phyloP scores from a whole-genome alignment of 1,139 yeast genomes.

The Kodamaea derodonti region DNA sequence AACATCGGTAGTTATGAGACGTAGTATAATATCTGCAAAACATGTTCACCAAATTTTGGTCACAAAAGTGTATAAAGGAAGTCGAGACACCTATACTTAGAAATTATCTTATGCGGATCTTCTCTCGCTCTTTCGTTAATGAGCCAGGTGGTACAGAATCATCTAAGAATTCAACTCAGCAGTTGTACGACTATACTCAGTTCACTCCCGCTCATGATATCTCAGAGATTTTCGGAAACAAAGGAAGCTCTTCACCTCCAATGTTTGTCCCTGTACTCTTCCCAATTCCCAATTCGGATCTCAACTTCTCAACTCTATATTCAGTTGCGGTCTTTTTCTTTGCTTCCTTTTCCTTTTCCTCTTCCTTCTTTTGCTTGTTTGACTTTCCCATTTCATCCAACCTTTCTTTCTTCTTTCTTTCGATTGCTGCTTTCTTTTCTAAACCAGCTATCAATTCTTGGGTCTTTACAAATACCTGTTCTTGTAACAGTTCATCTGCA shows the following conservation, averaged over 20 bases:
- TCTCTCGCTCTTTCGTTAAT: too few relatives aligned
- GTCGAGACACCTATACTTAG: too few relatives aligned
- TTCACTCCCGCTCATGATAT: too few relatives aligned
- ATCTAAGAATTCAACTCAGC: too few relatives aligned
- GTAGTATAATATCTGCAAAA: too few relatives aligned
- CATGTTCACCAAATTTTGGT: too few relatives aligned
- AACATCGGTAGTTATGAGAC: too few relatives aligned
- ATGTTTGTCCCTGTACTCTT: not conserved
- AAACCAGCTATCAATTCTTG: constrained; percentile 50
- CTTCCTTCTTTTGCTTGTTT: constrained; percentile 13
- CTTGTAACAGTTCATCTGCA: constrained; percentile 57
- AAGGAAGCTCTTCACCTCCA: constrained; percentile 14
- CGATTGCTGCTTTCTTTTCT: constrained; percentile 70
- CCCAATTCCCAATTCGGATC: constrained; percentile 20
- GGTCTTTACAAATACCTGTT: constrained; percentile 59
- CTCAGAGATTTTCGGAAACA: constrained; percentile 19
- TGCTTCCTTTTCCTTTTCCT: constrained; percentile 15
- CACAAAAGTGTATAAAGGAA: too few relatives aligned
- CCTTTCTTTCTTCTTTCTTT: constrained; percentile 43
- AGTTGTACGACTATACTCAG: too few relatives aligned
- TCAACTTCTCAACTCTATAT: constrained; percentile 33
- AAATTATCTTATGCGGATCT: too few relatives aligned
- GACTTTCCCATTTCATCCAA: constrained; percentile 14
- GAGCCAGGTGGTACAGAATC: too few relatives aligned
- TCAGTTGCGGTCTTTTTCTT: constrained; percentile 28